Conservation (phyloP, 2,329 filamentous ascomycete genomes). For the Mycosphaerelloides madeirae region DNA sequence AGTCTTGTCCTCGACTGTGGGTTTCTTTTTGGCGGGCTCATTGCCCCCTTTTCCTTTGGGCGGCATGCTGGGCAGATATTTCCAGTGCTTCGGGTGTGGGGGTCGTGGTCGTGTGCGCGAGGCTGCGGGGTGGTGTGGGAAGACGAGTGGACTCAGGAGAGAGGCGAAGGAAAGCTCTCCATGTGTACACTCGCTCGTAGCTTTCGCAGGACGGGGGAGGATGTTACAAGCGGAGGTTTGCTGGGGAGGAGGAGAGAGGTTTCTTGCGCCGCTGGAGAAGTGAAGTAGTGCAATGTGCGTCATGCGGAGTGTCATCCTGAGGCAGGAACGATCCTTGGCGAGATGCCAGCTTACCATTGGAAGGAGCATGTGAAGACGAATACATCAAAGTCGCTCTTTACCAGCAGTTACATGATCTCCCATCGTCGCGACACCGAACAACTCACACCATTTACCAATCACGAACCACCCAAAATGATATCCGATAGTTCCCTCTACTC, state of each 20-base stretch:
- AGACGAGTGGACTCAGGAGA: conserved; percentile 14
- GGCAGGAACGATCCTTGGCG: not conserved
- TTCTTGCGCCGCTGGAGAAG: conserved; percentile 1
- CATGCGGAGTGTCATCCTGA: not conserved
- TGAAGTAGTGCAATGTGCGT: not conserved
- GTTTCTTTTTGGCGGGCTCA: conserved; percentile 52
- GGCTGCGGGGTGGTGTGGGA: conserved; percentile 1
- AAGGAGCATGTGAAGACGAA: no score
- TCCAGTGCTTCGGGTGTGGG: conserved; percentile 3
- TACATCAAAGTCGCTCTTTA: no score
- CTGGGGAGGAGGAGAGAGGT: not conserved
- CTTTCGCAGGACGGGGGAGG: not conserved
- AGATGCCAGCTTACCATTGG: no score
- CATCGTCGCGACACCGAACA: no score
- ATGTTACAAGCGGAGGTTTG: conserved; percentile 3
- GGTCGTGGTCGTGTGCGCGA: conserved; percentile 4
- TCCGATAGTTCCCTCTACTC: conserved; percentile 87
- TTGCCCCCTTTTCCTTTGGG: conserved; percentile 55
- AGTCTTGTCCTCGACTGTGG: conserved; percentile 79
- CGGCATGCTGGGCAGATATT: conserved; percentile 55
- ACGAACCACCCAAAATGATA: conserved; percentile 65
- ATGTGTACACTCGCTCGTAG: conserved; percentile 17
- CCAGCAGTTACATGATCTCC: no score
- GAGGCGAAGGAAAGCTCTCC: conserved; percentile 34
- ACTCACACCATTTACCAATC: no score